Percentiles rank a stretch among this genome's conserved stretches.
Evolutionary conservation across 2,329 filamentous ascomycete species (phyloP).

Genomic region (Arachnomyces sp.): DNA sequence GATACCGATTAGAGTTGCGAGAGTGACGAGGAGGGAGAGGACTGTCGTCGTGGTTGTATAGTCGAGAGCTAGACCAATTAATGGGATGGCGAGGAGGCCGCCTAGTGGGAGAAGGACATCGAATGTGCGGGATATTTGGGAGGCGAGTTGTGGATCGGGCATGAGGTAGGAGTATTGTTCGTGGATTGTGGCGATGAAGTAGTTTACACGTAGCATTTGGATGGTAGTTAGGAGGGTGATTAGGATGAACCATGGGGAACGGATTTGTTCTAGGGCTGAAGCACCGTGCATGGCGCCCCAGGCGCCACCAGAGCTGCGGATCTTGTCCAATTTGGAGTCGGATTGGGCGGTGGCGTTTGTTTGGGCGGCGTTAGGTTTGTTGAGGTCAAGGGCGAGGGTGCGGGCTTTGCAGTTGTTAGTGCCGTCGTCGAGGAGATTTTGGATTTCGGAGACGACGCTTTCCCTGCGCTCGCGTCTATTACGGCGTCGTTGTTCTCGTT

Average conservation of each 20-base stretch:
- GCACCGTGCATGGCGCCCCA: constrained; percentile 78
- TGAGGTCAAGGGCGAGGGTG: constrained; percentile 29
- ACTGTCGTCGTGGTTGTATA: constrained; percentile 65
- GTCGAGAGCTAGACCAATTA: constrained; percentile 75
- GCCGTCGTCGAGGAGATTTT: constrained; percentile 57
- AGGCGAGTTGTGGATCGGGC: constrained; percentile 52
- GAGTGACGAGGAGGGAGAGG: constrained; percentile 60
- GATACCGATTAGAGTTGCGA: constrained; percentile 67
- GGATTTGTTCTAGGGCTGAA: constrained; percentile 64
- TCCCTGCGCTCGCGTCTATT: constrained; percentile 55
- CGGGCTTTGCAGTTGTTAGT: constrained; percentile 1
- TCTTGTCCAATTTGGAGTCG: constrained; percentile 41
- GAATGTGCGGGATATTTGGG: constrained; percentile 73
- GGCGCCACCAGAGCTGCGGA: constrained; percentile 48
- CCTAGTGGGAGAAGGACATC: constrained; percentile 74
- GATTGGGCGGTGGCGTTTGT: constrained; percentile 60
- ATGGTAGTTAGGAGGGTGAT: constrained; percentile 70
- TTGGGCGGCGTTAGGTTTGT: constrained; percentile 52
- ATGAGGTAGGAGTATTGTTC: constrained; percentile 76
- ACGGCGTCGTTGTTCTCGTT: constrained; percentile 42
- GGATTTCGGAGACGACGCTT: constrained; percentile 61
- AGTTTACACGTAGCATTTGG: constrained; percentile 75
- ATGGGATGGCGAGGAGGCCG: constrained; percentile 72
- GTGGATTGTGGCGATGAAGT: constrained; percentile 76
- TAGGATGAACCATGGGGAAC: constrained; percentile 74